Conservation (phyloP, 2,329 filamentous ascomycete species). For the Sclerotinia spermophila region DNA sequence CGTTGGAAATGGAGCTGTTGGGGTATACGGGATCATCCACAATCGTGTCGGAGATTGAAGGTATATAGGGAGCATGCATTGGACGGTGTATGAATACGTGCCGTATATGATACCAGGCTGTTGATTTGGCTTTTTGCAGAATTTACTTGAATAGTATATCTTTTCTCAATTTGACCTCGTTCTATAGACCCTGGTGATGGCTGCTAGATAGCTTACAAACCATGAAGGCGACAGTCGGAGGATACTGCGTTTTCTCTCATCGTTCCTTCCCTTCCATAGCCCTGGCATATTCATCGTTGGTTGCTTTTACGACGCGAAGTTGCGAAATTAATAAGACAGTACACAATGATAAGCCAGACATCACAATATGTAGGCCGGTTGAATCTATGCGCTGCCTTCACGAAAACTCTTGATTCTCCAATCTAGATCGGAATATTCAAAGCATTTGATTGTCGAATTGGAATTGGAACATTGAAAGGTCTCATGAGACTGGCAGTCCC, state of each 20-base stretch:
- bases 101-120: slow-evolving; percentile 6
- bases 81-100: neutral
- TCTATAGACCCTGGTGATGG: neutral
- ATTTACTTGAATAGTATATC: neutral
- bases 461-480: neutral
- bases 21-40: neutral
- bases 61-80: neutral
- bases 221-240: neutral
- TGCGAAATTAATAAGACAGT: neutral
- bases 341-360: neutral
- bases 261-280: neutral
- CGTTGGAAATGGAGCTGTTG: neutral
- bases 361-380: neutral
- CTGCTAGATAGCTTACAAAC: neutral
- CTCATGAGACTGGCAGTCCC: neutral
- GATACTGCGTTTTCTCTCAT: neutral
- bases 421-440: neutral
- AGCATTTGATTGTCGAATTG: neutral
- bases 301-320: neutral
- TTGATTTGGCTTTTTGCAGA: neutral
- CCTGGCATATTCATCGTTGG: neutral
- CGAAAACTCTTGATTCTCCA: neutral
- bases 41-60: neutral
- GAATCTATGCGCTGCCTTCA: neutral
- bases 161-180: neutral